phyloP scores from a whole-genome alignment of 495 filamentous ascomycete genomes.

The Neurospora discreta region DNA sequence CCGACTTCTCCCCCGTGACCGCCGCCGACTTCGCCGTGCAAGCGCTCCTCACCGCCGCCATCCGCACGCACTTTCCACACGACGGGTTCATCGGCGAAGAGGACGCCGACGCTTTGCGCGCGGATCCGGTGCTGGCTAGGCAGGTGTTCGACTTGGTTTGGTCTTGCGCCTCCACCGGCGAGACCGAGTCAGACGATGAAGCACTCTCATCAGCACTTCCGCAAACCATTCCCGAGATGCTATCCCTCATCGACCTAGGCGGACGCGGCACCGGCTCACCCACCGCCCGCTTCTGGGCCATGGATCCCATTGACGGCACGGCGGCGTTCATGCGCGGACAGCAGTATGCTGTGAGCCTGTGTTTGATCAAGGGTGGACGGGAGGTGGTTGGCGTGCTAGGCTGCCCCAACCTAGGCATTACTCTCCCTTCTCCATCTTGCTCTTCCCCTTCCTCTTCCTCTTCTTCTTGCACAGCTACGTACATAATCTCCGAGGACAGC shows the following conservation, averaged over 20 bases:
- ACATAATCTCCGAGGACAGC: neutral
- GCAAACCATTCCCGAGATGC: conserved; percentile 36
- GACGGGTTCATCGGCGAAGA: conserved; percentile 46
- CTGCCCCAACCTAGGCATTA: conserved; percentile 40
- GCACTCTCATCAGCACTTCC: conserved; percentile 27
- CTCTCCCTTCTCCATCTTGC: neutral
- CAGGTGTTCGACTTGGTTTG: conserved; percentile 40
- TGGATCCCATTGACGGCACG: conserved; percentile 55
- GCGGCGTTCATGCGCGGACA: conserved; percentile 42
- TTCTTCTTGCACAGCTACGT: neutral
- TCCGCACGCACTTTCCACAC: conserved; percentile 37
- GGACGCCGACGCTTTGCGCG: conserved; percentile 35
- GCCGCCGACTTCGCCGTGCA: conserved; percentile 48
- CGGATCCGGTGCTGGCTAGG: conserved; percentile 29
- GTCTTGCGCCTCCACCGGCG: conserved; percentile 20
- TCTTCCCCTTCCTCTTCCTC: neutral
- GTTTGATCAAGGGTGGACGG: conserved; percentile 39
- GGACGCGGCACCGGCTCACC: conserved; percentile 27
- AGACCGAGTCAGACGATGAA: conserved; percentile 26
- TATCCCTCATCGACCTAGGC: conserved; percentile 45
- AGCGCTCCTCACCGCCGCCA: conserved; percentile 42
- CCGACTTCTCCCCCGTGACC: conserved; percentile 42
- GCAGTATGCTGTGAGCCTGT: conserved; percentile 49
- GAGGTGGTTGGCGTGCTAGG: conserved; percentile 46
- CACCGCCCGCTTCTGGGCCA: conserved; percentile 40